Evolutionary conservation across 2,329 filamentous ascomycete species (phyloP), one percentile per base, ranked within the genome.

Genomic region (Fusarium dlaminii): DNA sequence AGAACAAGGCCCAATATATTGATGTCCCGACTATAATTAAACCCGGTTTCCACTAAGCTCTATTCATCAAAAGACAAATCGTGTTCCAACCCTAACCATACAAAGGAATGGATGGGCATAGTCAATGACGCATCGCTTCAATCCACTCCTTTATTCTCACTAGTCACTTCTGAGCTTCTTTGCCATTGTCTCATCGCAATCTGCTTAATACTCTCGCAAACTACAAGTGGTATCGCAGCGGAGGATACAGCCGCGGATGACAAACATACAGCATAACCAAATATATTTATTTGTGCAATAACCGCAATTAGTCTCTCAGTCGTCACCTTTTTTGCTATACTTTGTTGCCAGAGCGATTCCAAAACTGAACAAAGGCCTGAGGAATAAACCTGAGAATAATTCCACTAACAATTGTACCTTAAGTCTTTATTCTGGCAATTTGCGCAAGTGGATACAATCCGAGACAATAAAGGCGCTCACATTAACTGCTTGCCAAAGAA

Each of bases 371-470:
- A 0, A 7, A 22, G 12, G 24, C 24, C 8, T 12, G 4, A 20
- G 3, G 1, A 27, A 20, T 4, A 14, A 29, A 1, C 7, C 7
- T 2, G 29, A 8, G 12, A 46, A 29, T 46, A 20, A 14, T 20
- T 6, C 27, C 43, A 5, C 5, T 20, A 14, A 7, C 8, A 46
- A 4, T 9, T 0, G 14, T n/a, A 48, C 6, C 10, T 11, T 4
- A 1, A 18, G 5, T 32, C 15, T 18, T 0, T 7, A 5, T 32
- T n/a, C 4, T 0, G 14, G 8, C 10, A 18, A 5, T 10, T 30
- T 17, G 0, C 22, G 1, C 0, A 6, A 5, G 8, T 3, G 4
- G 15, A 6, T 2, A n/a, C 4, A 30, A 0, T n/a, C 29, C 0
- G 8, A 8, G 18, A 17, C 7, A 6, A n/a, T n/a, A 3, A 0